A percentile compares a stretch with the other conserved stretches of the same genome.
phyloP scores from a whole-genome alignment of 1,284 basidiomycete genomes.

The Sanguinoderma infundibulare region DNA sequence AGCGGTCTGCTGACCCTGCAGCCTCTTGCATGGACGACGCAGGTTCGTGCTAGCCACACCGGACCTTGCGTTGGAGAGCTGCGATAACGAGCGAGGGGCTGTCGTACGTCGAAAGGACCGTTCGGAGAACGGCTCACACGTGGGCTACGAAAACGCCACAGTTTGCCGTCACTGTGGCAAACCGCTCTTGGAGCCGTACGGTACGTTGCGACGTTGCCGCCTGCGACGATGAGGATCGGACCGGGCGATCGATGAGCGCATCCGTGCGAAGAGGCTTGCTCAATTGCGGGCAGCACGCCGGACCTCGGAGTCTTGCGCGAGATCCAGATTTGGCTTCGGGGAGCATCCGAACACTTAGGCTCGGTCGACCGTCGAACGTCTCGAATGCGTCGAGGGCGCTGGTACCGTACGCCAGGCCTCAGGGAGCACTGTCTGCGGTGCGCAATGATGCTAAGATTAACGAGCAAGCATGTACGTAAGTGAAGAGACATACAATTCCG shows the following conservation, averaged over 20 bases:
- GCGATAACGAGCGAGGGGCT: not conserved
- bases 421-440: not conserved
- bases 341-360: conserved; percentile 2
- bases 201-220: not conserved
- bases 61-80: not conserved
- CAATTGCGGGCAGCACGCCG: conserved; percentile 11
- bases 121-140: not conserved
- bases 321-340: conserved; percentile 6
- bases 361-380: not conserved
- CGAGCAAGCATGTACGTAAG: conserved; percentile 14
- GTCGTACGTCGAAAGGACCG: not conserved
- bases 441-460: conserved; percentile 7
- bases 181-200: not conserved
- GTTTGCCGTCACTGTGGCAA: conserved; percentile 6
- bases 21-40: not conserved
- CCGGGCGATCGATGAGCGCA: conserved; percentile 11
- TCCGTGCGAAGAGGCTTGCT: conserved; percentile 13
- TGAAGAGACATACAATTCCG: conserved; percentile 9
- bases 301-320: conserved; percentile 9
- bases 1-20: conserved; percentile 15
- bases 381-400: conserved; percentile 7
- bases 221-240: conserved; percentile 3
- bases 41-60: not conserved
- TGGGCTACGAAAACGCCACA: not conserved
- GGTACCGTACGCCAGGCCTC: conserved; percentile 10